These are phyloP conservation scores for Plasmodium falciparum DNA, from an alignment of 169 alveolate genomes.

Conservation along the genomic window DNA sequence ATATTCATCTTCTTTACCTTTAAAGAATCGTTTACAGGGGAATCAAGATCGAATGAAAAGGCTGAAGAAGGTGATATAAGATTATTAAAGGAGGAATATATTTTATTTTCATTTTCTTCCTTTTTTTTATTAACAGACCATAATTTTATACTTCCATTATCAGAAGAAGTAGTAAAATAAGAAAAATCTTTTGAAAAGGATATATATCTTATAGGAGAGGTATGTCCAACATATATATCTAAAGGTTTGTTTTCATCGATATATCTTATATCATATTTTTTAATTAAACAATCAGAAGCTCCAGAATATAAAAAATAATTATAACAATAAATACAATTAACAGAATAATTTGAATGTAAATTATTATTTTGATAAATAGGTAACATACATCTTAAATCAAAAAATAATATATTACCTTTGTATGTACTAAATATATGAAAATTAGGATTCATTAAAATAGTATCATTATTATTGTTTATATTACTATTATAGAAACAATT, in stretches of 20 bases:
- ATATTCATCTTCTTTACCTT: not conserved
- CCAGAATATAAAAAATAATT: conserved; percentile 41
- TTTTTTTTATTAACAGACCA: conserved; percentile 18
- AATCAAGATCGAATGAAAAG: no score
- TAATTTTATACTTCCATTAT: conserved; percentile 63
- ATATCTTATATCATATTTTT: conserved; percentile 50
- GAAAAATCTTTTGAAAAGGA: conserved; percentile 24
- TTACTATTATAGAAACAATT: not conserved
- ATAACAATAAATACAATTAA: conserved; percentile 22
- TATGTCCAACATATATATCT: conserved; percentile 56
- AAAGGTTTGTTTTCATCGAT: conserved; percentile 23
- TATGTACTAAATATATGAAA: conserved; percentile 56
- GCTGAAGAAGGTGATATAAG: conserved; percentile 1
- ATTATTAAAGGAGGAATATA: conserved; percentile 6
- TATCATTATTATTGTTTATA: no score
- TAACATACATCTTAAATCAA: conserved; percentile 31
- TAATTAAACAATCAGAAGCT: conserved; percentile 57
- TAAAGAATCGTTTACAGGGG: not conserved
- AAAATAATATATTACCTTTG: conserved; percentile 45
- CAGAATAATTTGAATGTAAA: conserved; percentile 50
- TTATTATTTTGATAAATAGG: conserved; percentile 47
- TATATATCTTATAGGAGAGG: conserved; percentile 58
- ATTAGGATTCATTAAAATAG: not conserved
- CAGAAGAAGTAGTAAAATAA: conserved; percentile 43
- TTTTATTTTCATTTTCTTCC: not conserved